Conservation (phyloP, 2,329 filamentous ascomycete species). For the Lasiodiplodia hormozganensis region DNA sequence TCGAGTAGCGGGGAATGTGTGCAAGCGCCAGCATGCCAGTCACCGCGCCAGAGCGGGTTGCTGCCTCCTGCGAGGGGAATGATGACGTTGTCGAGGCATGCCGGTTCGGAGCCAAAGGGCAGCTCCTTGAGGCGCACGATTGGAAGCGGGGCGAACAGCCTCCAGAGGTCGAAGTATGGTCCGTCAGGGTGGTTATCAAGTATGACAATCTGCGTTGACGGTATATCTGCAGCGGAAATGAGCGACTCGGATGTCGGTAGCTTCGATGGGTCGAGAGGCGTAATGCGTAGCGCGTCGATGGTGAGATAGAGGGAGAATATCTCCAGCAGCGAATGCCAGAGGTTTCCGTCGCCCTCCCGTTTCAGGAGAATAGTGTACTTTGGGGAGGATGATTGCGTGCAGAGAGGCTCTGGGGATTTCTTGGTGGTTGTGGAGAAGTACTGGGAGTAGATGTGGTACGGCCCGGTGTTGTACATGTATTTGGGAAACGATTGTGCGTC, state of each 20-base stretch:
- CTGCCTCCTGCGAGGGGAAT: constrained; percentile 50
- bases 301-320: constrained; percentile 12
- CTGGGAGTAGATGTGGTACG: not conserved
- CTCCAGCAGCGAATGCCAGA: constrained; percentile 14
- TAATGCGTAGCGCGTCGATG: constrained; percentile 4
- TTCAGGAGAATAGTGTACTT: not conserved
- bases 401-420: not conserved
- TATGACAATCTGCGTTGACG: too few relatives aligned
- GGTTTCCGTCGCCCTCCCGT: constrained; percentile 1
- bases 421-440: not conserved
- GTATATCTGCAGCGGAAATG: not conserved
- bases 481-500: not conserved
- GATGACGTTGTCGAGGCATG: constrained; percentile 39
- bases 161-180: too few relatives aligned
- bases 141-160: too few relatives aligned
- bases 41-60: constrained; percentile 54
- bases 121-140: too few relatives aligned
- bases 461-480: not conserved
- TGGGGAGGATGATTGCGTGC: not conserved
- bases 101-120: too few relatives aligned
- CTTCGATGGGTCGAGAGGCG: not conserved
- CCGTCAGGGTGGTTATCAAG: too few relatives aligned
- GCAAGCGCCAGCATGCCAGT: constrained; percentile 46
- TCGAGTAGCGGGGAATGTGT: constrained; percentile 36
- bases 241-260: not conserved